Conservation (phyloP, 371 early-diverging fungal species). For the Haplosporangium sp. region DNA sequence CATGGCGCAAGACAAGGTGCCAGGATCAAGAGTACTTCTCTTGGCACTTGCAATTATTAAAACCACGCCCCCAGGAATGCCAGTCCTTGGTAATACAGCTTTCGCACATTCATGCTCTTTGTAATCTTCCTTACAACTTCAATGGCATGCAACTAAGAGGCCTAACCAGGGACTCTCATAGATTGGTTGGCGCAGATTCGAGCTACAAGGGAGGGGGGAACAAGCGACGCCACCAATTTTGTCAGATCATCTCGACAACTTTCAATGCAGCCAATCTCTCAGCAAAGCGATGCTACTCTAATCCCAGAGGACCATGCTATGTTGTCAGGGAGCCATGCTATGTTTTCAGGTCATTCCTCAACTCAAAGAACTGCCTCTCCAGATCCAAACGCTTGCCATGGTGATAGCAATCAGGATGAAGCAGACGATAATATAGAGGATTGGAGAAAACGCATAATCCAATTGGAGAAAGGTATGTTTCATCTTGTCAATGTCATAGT, state of each 20-base stretch:
- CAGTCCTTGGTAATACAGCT: no score
- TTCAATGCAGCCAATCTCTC: not conserved
- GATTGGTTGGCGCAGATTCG: not conserved
- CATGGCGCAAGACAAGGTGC: no score
- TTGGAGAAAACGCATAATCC: not conserved
- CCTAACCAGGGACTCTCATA: not conserved
- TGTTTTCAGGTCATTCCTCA: not conserved
- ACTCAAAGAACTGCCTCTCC: constrained; percentile 8
- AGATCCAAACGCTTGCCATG: not conserved
- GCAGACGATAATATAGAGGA: not conserved
- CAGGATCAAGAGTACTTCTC: no score
- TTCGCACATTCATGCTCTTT: no score
- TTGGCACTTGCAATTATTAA: no score
- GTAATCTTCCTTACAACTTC: no score
- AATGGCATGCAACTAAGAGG: no score
- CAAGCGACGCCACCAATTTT: not conserved
- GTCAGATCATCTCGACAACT: not conserved
- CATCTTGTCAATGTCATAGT: not conserved
- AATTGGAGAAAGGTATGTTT: constrained; percentile 3
- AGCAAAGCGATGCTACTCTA: not conserved
- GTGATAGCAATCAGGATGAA: not conserved
- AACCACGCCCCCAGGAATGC: no score
- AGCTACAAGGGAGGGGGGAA: no score
- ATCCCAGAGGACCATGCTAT: not conserved
- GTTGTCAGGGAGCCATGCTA: not conserved